phyloP scores from a whole-genome alignment of 768 basidiomycete genomes.

The Sporobolomyces phaffii region DNA sequence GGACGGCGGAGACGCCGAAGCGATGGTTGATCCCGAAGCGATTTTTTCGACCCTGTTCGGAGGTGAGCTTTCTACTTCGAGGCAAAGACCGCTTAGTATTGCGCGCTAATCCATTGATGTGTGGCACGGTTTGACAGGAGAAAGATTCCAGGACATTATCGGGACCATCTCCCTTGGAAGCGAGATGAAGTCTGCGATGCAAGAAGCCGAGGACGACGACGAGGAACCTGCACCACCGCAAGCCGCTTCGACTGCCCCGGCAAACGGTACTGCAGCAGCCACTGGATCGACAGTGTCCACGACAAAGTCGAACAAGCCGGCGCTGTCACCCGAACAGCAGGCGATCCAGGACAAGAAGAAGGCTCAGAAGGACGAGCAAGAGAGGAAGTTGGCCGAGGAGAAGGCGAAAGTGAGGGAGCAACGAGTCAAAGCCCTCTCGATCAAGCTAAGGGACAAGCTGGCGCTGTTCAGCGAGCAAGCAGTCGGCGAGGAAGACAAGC shows the following conservation, averaged over 20 bases:
- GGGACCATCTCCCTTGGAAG: slow-evolving; percentile 78
- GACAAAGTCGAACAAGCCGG: not conserved
- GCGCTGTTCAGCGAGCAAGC: slow-evolving; percentile 73
- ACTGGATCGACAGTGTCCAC: not conserved
- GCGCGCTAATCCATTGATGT: not conserved
- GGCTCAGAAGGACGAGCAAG: slow-evolving; percentile 48
- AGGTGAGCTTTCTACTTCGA: slow-evolving; percentile 53
- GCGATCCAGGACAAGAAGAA: slow-evolving; percentile 50
- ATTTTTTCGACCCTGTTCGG: slow-evolving; percentile 70
- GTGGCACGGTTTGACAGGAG: not conserved
- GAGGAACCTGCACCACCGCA: slow-evolving; percentile 11
- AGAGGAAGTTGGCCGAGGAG: slow-evolving; percentile 48
- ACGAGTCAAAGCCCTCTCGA: slow-evolving; percentile 67
- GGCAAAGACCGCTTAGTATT: too few species aligned
- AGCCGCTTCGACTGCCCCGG: not conserved
- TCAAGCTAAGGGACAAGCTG: slow-evolving; percentile 72
- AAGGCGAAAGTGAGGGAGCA: slow-evolving; percentile 74
- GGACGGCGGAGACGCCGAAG: slow-evolving; percentile 75
- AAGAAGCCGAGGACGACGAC: slow-evolving; percentile 68
- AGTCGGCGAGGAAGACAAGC: slow-evolving; percentile 56
- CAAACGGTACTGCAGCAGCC: not conserved
- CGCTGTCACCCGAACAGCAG: slow-evolving; percentile 59
- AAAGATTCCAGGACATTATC: slow-evolving; percentile 61
- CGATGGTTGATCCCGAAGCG: slow-evolving; percentile 69
- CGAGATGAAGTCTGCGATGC: slow-evolving; percentile 88